These are phyloP conservation scores for Trichoderma cornu-damae DNA, from an alignment of 2,329 filamentous ascomycete species.

Conservation along the genomic window DNA sequence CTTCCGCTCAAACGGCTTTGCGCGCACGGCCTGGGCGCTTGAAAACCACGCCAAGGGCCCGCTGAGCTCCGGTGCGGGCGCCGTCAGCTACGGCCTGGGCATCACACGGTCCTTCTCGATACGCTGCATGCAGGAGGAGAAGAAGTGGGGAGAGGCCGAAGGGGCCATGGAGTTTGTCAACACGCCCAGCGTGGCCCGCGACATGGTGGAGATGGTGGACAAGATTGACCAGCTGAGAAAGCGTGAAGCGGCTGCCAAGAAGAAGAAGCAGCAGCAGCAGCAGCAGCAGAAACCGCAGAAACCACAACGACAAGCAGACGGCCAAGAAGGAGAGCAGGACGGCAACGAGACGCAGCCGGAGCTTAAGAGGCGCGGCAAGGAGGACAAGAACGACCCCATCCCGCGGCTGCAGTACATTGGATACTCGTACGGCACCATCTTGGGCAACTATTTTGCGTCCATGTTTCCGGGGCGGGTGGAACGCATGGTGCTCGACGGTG, in stretches of 20 bases:
- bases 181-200: constrained; percentile 37
- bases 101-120: constrained; percentile 24
- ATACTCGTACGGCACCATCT: constrained; percentile 39
- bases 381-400: background rate
- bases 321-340: background rate
- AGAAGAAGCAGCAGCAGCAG: background rate
- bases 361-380: background rate
- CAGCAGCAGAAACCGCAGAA: background rate
- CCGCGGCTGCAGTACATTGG: constrained; percentile 42
- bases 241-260: background rate
- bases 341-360: background rate
- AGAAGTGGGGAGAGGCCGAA: constrained; percentile 20
- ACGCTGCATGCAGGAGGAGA: constrained; percentile 26
- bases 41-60: constrained; percentile 29
- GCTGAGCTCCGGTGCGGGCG: constrained; percentile 18
- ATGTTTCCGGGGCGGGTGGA: constrained; percentile 35
- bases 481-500: constrained; percentile 39
- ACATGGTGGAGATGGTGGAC: constrained; percentile 41
- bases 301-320: background rate
- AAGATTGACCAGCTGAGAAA: constrained; percentile 31
- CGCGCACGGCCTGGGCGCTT: constrained; percentile 27
- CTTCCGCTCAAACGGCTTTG: constrained; percentile 29
- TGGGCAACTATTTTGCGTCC: constrained; percentile 32
- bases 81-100: constrained; percentile 20
- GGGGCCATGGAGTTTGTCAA: constrained; percentile 31